These are phyloP conservation scores for Schoenoplectus tabernaemontani DNA, from an alignment of 202 grass and related monocot species.

Conservation along the genomic window DNA sequence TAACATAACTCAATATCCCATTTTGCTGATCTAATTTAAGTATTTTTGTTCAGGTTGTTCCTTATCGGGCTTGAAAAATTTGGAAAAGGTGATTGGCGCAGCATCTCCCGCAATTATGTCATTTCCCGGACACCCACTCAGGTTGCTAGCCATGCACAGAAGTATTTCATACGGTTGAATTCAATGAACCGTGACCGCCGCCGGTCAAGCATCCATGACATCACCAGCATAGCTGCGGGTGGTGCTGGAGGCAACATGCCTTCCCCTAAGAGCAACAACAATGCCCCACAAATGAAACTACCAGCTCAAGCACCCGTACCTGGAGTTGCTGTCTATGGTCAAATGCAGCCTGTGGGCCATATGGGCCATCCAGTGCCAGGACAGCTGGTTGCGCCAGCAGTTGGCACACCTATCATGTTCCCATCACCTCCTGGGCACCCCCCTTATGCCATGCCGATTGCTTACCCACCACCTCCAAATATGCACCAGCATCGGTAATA, in stretches of 20 bases:
- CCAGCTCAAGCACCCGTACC: conserved; percentile 15
- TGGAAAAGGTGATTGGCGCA: conserved; percentile 95
- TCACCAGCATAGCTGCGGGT: conserved; percentile 55
- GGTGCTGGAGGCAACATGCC: conserved; percentile 32
- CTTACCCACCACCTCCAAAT: conserved; percentile 51
- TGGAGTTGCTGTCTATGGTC: conserved; percentile 44
- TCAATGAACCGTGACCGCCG: conserved; percentile 86
- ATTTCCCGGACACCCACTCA: conserved; percentile 92
- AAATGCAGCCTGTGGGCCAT: conserved; percentile 27
- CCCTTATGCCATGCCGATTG: conserved; percentile 74
- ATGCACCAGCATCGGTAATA: conserved; percentile 76
- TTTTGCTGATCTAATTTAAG: neutral
- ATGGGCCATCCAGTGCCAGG: conserved; percentile 75
- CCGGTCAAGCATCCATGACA: conserved; percentile 95
- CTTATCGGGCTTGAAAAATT: conserved; percentile 89
- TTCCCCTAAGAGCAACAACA: conserved; percentile 35
- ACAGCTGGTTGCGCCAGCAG: conserved; percentile 54
- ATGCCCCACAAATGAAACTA: conserved; percentile 22
- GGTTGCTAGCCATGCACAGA: conserved; percentile 95
- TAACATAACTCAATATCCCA: neutral
- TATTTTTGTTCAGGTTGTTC: conserved; percentile 47
- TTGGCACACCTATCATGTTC: conserved; percentile 83
- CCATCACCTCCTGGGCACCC: conserved; percentile 52
- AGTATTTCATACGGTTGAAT: conserved; percentile 93
- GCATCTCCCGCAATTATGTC: conserved; percentile 95